Percentiles rank a stretch among this genome's conserved stretches.
These are phyloP conservation scores for Exophiala spinifera DNA, from an alignment of 2,329 filamentous ascomycete genomes.

Conservation along the genomic window DNA sequence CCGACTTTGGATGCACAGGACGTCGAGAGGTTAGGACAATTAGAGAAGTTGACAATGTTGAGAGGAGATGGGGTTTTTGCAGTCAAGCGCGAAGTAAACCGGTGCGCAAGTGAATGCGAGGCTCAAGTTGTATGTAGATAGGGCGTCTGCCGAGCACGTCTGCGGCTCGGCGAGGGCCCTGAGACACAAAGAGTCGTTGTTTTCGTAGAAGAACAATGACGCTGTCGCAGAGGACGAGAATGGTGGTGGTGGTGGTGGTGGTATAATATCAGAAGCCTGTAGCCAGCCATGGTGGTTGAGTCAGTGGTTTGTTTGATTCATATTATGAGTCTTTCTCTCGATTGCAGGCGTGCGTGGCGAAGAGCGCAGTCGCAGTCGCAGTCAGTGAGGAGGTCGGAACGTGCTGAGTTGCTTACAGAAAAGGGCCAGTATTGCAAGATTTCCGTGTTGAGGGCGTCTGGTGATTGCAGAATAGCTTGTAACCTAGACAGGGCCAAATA, in stretches of 20 bases:
- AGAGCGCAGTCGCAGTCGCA: constrained; percentile 1
- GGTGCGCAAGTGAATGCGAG: constrained; percentile 9
- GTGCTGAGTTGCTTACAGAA: constrained; percentile 9
- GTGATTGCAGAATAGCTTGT: neutral
- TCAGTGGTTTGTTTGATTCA: constrained; percentile 19
- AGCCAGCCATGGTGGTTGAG: constrained; percentile 21
- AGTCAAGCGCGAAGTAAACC: neutral
- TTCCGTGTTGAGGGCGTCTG: neutral
- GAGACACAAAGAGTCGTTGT: neutral
- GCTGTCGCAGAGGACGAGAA: neutral
- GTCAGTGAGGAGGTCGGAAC: neutral
- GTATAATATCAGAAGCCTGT: constrained; percentile 10
- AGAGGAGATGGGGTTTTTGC: neutral
- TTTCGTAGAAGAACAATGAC: constrained; percentile 3
- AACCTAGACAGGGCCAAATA: constrained; percentile 11
- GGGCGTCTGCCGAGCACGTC: constrained; percentile 2
- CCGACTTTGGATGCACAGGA: neutral
- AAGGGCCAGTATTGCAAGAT: neutral
- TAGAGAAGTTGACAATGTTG: neutral
- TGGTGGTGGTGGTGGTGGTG: too few relatives aligned
- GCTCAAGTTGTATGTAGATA: neutral
- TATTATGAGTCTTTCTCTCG: constrained; percentile 10
- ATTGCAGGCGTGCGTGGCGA: constrained; percentile 7
- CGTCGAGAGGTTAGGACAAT: too few relatives aligned
- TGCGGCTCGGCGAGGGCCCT: constrained; percentile 6